Evolutionary conservation across 768 basidiomycete genomes (phyloP), one percentile per base, ranked within the genome.

Genomic region (Tricholoma bakamatsutake): DNA sequence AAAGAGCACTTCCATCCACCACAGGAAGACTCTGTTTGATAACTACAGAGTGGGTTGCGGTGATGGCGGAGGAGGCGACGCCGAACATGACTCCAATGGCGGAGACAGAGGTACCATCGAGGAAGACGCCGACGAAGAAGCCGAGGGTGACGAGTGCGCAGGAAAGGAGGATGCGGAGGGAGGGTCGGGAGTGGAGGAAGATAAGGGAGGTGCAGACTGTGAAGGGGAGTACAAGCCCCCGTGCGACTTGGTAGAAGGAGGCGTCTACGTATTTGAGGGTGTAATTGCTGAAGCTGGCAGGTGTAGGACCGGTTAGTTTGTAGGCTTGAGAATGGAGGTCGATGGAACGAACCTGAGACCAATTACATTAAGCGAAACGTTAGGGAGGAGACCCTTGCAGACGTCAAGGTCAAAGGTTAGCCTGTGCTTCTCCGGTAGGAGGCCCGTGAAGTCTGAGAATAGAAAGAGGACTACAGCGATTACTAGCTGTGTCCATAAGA

Each of bases 171-270:
- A 94, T 88, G 31, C 79, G 79, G 5, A 85, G 66, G 15, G 92
- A 90, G 2, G 94, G 92, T 5, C 87, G 81, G 8, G 90, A 68
- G 59, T 84, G 78, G 31, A 97, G 84, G 66, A 91, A 74, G 63
- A 90, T 27, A 68, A 81, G 88, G 40, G 95, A 94, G n/a, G 92
- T 87, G 64, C 76, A 74, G 62, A 97, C 93, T 15, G 96, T 98
- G 77, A 93, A 89, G 0, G 96, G 95, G 21, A 98, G 84, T 28
- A 98, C 83, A 57, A 98, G 80, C 9, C 95, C 95, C 13, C 95
- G 87, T 0, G 95, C 95, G 59, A 98, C 88, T 74, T 96, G 94
- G 69, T 96, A 94, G 71, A 96, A 93, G 0, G 93, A 94, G 11
- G 92, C 91, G 55, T 94, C 93, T 62, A 97, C 94, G 64, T 89